Conservation (phyloP, 768 basidiomycete species). For the Phaffia tasmanica region DNA sequence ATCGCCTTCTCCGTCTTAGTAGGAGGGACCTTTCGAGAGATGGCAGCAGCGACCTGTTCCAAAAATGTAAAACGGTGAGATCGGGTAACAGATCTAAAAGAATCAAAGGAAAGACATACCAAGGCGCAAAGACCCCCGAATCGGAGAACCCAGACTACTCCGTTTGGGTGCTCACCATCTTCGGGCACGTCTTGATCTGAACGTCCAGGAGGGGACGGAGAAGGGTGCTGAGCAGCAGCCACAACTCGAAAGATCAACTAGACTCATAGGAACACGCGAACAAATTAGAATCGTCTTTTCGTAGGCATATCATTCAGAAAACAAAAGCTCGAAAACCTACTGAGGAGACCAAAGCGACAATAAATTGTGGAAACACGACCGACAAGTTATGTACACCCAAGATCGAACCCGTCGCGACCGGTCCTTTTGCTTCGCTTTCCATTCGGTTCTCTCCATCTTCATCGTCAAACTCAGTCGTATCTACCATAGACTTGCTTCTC, state of each 20-base stretch:
- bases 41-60: conserved; percentile 53
- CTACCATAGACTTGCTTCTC: conserved; percentile 38
- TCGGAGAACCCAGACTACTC: conserved; percentile 85
- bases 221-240: conserved; percentile 41
- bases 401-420: conserved; percentile 73
- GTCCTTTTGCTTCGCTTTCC: conserved; percentile 36
- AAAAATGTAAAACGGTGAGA: background rate
- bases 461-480: conserved; percentile 39
- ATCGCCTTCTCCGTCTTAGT: conserved; percentile 87
- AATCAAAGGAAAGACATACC: conserved; percentile 34
- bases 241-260: conserved; percentile 62
- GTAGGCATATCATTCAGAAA: conserved; percentile 19
- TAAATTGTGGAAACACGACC: conserved; percentile 87
- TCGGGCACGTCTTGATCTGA: conserved; percentile 29
- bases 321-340: background rate
- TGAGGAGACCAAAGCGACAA: conserved; percentile 47
- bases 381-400: conserved; percentile 91
- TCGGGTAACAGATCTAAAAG: background rate
- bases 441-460: conserved; percentile 31
- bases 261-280: background rate
- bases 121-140: conserved; percentile 83
- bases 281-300: conserved; percentile 4
- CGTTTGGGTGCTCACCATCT: conserved; percentile 40
- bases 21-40: conserved; percentile 71
- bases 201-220: conserved; percentile 42